phyloP scores from a whole-genome alignment of 371 early-diverging fungal species.

The Syncephalastrum monosporum region DNA sequence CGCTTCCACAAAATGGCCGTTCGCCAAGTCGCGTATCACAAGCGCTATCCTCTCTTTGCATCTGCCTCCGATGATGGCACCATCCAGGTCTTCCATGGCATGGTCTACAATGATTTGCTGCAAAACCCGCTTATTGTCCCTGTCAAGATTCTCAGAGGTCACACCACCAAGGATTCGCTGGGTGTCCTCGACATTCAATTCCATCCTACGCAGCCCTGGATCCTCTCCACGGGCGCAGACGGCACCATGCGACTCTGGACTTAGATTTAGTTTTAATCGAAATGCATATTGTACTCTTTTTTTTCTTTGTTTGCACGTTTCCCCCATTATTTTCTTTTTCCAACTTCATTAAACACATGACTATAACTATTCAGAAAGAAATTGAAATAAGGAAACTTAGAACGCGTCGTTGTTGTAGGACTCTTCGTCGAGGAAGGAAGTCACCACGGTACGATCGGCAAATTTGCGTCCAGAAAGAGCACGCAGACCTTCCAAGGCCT shows the following conservation, averaged over 20 bases:
- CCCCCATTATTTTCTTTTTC: too few relatives aligned
- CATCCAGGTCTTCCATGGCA: constrained; percentile 94
- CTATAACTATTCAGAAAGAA: neutral
- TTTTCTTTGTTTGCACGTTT: neutral
- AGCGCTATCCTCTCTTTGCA: constrained; percentile 92
- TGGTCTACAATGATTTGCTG: constrained; percentile 92
- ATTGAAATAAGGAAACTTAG: constrained; percentile 23
- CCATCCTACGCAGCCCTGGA: constrained; percentile 97
- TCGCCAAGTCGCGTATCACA: constrained; percentile 85
- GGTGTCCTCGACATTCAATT: constrained; percentile 84
- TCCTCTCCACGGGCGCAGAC: constrained; percentile 82
- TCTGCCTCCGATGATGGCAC: constrained; percentile 92
- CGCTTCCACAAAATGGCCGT: constrained; percentile 89
- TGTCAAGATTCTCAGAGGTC: constrained; percentile 90
- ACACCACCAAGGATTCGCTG: constrained; percentile 68
- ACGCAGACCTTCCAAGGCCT: constrained; percentile 70
- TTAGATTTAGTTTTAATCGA: constrained; percentile 24
- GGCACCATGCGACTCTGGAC: constrained; percentile 79
- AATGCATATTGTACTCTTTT: constrained; percentile 3
- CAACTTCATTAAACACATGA: too few relatives aligned
- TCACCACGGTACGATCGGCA: constrained; percentile 90
- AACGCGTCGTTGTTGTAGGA: constrained; percentile 64
- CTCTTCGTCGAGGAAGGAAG: constrained; percentile 78
- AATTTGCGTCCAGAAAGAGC: constrained; percentile 94
- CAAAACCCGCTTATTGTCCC: constrained; percentile 97